Conservation (phyloP, 2,329 filamentous ascomycete species). For the Nectriaceae sp. region DNA sequence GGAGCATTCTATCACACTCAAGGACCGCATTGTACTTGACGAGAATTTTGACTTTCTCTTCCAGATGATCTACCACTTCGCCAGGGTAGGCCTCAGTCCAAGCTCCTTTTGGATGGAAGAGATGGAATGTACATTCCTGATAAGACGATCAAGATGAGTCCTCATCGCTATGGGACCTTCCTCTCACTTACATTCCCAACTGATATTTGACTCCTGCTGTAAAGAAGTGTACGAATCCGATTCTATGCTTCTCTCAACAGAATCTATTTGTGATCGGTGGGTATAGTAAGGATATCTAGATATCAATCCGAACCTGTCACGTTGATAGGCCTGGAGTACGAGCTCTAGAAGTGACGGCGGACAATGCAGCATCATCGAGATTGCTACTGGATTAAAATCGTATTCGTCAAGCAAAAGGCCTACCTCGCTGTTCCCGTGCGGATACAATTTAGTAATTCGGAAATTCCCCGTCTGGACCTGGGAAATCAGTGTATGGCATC, state of each 20-base stretch:
- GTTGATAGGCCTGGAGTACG: conserved; percentile 3
- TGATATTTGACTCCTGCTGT: too few species aligned
- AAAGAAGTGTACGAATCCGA: too few species aligned
- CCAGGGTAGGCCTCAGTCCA: conserved; percentile 5
- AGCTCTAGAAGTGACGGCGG: conserved; percentile 6
- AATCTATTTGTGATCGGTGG: too few species aligned
- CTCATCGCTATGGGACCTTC: too few species aligned
- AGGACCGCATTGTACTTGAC: conserved; percentile 8
- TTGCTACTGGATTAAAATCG: too few species aligned
- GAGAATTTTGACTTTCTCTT: conserved; percentile 12
- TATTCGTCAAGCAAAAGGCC: too few species aligned
- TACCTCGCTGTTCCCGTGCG: too few species aligned
- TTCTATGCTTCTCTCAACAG: too few species aligned
- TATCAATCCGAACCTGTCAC: neutral
- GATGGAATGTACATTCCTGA: neutral
- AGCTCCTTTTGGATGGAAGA: neutral
- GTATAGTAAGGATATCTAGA: neutral
- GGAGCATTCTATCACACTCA: neutral
- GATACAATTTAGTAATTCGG: too few species aligned
- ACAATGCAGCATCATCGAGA: conserved; percentile 7
- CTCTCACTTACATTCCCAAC: too few species aligned
- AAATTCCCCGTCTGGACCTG: too few species aligned
- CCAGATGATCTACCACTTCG: conserved; percentile 11
- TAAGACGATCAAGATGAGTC: neutral
- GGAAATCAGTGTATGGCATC: too few species aligned